These are phyloP conservation scores for Phylloporus sp. DNA, from an alignment of 768 basidiomycete genomes.

Conservation along the genomic window DNA sequence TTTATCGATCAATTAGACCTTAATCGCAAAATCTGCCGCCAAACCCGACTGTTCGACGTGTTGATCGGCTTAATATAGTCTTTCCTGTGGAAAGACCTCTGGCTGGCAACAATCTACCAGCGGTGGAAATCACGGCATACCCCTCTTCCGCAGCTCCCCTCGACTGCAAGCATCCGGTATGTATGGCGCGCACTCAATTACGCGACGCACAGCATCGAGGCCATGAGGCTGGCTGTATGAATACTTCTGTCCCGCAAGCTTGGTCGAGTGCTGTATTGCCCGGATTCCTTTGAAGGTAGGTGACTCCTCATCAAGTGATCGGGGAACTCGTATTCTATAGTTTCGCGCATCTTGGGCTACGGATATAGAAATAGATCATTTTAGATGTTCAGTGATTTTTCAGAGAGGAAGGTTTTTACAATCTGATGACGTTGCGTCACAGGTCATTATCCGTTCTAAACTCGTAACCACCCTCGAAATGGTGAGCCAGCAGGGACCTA, in stretches of 20 bases:
- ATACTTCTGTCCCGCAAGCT: conserved; percentile 61
- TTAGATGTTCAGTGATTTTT: conserved; percentile 38
- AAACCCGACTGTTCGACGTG: too few relatives aligned
- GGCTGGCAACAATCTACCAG: not conserved
- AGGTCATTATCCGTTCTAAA: conserved; percentile 30
- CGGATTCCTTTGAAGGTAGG: conserved; percentile 48
- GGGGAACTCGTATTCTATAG: conserved; percentile 23
- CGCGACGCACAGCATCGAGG: conserved; percentile 56
- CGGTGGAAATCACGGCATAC: conserved; percentile 37
- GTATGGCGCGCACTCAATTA: conserved; percentile 55
- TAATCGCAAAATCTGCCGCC: too few relatives aligned
- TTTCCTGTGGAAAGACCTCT: conserved; percentile 30
- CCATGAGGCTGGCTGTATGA: conserved; percentile 71
- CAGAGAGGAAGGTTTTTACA: conserved; percentile 28
- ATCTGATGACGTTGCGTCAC: conserved; percentile 5
- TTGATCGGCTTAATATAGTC: conserved; percentile 63
- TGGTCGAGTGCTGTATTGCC: conserved; percentile 43
- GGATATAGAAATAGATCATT: conserved; percentile 15
- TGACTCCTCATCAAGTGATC: conserved; percentile 44
- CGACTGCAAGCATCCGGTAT: conserved; percentile 53
- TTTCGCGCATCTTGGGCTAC: conserved; percentile 30
- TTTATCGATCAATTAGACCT: conserved; percentile 63
- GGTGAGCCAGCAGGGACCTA: conserved; percentile 43
- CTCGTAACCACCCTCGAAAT: conserved; percentile 35
- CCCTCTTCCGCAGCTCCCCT: too few relatives aligned